Base-by-base conservation (phyloP, 345 rosid genomes). In the Clarkia xantiana region DNA sequence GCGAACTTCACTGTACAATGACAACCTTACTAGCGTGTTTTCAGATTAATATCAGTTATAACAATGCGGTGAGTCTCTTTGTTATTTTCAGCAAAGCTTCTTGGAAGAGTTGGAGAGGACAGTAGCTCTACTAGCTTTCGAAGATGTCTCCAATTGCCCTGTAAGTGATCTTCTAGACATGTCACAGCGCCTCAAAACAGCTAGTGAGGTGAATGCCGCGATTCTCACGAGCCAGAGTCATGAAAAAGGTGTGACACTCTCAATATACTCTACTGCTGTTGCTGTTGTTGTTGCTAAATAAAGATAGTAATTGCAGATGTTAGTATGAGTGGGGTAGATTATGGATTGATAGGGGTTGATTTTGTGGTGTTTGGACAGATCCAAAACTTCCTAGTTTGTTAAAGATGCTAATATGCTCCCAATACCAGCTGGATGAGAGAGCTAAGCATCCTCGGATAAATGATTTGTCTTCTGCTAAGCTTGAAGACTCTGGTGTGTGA, bases 191-290 rank as follows among this genome's bases (percentile, higher is more conserved):
- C 78, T 78, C 47, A 87, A 84, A 76, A 86, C 95, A 8, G 94
- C 99, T 40, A 82, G 94, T 70, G 96, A 86, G 65, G 94, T 91
- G 51, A 87, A 91, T 50, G 99, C 96, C 36, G 99, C 99, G 19
- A 91, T 91, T 56, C 90, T 91, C 58, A 91, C 90, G 34, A 87
- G 99, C 72, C 99, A 86, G 73, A 84, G 95, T 57, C 99, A 80
- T 48, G 96, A 91, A 65, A 89, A 91, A 82, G 94, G 99, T 89
- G 49, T 7, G n/a, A n/a, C n/a, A n/a, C n/a, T n/a, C n/a, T n/a
- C n/a, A n/a, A 45, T 36, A 14, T 8, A 22, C 13, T 40, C 54
- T 0, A 10, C 14, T n/a, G 11, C 1, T 44, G 17, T 40, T 3
- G 18, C 6, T 2, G 0, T 18, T 1, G 1, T 25, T 42, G 18